These are phyloP conservation scores for Telopea speciosissima DNA, from an alignment of 177 flowering plant species.

Conservation along the genomic window DNA sequence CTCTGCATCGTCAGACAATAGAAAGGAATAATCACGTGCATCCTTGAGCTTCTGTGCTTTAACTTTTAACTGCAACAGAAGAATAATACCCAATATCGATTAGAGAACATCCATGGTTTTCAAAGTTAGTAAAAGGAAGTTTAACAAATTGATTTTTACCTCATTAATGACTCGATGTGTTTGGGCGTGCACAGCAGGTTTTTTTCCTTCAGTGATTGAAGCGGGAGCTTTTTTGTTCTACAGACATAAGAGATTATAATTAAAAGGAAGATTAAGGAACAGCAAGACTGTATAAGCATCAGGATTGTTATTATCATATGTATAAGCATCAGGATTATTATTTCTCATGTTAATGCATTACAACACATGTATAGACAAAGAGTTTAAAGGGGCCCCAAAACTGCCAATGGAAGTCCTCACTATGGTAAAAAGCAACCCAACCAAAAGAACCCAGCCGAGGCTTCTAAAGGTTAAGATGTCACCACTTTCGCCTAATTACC, in stretches of 20 bases:
- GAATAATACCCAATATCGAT: conserved; percentile 6
- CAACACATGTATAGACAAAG: background rate
- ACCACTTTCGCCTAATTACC: too few species aligned
- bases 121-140: background rate
- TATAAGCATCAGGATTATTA: background rate
- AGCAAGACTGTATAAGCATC: too few species aligned
- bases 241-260: background rate
- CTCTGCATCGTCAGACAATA: conserved; percentile 74
- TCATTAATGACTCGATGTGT: conserved; percentile 34
- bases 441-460: background rate
- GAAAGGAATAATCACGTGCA: conserved; percentile 84
- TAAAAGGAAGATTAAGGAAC: background rate
- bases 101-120: background rate
- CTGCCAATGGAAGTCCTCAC: too few species aligned
- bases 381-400: background rate
- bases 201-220: conserved; percentile 27
- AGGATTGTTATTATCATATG: too few species aligned
- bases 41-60: conserved; percentile 64
- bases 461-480: too few species aligned
- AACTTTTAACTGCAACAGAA: conserved; percentile 31
- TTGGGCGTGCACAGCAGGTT: conserved; percentile 15
- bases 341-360: background rate
- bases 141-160: conserved; percentile 27
- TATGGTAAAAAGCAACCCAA: background rate
- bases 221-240: conserved; percentile 42